Base-by-base conservation (phyloP, 1,284 basidiomycete species). In the Fomitopsis palustris region DNA sequence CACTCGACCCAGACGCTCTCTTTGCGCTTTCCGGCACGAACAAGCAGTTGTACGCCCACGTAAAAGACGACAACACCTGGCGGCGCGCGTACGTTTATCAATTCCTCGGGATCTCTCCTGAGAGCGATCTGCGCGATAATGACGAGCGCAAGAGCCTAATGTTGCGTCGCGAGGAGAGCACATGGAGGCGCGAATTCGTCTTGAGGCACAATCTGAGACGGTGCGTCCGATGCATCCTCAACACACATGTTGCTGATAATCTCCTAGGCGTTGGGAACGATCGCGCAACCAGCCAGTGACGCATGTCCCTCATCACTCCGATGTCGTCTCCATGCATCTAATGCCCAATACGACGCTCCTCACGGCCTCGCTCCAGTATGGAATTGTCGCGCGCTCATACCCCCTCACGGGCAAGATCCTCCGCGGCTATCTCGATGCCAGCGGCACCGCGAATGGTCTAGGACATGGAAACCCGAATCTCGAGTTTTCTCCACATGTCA, bases 41-140 rank as follows among this genome's bases (percentile, higher is more conserved):
- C 71, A 77, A 74, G 51, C 67, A 71, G 51, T 81, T 94, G 62
- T 77, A 82, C 64, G 74, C 80, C 60, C 88, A 92, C 77, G 77
- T 92, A 77, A 81, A 81, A 61, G 83, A 92, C 67, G 93, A 95
- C 61, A 87, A 85, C 65, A 93, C 89, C 33, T 95, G 93, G 93
- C 80, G 84, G 53, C 77, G 82, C n/a, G 92, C 92, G n/a, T 92
- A 92, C 70, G 76, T 85, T 56, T 82, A 78, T 60, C 86, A 88
- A 68, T 89, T 87, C 69, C 73, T 92, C 54, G 83, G 84, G 45
- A 81, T 92, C 53, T 73, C 78, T 7, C 88, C 87, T 23, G 88
- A 90, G 69, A 74, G 72, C 61, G 81, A 84, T 62, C 72, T 83
- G 33, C 73, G 77, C 63, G 73, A 74, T 55, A 61, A 60, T 42